A percentile compares a stretch with the other conserved stretches of the same genome.
These are phyloP conservation scores for Pichia sp. DNA, from an alignment of 1,139 yeast genomes.

Conservation along the genomic window DNA sequence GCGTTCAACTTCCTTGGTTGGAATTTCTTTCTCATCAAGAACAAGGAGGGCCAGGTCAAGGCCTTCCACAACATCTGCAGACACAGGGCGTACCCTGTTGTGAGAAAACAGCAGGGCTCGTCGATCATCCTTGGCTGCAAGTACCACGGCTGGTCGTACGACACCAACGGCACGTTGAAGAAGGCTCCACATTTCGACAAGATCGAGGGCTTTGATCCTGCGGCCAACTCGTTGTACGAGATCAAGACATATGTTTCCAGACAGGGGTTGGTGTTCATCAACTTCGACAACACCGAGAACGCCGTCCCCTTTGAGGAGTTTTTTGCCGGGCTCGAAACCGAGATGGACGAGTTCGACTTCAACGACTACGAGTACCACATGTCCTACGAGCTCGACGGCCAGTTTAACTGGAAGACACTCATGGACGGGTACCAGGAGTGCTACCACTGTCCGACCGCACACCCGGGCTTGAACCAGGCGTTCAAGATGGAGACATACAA, in stretches of 20 bases:
- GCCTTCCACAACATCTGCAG: conserved; percentile 65
- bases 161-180: conserved; percentile 51
- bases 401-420: conserved; percentile 62
- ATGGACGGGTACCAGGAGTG: conserved; percentile 69
- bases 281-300: conserved; percentile 41
- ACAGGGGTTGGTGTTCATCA: conserved; percentile 55
- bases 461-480: conserved; percentile 55
- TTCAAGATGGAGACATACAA: conserved; percentile 63
- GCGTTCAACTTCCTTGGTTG: conserved; percentile 49
- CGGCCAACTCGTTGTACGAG: conserved; percentile 51
- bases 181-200: conserved; percentile 61
- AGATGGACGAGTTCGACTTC: conserved; percentile 55
- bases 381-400: conserved; percentile 62
- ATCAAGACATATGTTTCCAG: conserved; percentile 52
- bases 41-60: conserved; percentile 47
- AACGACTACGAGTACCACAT: conserved; percentile 58
- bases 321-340: conserved; percentile 47
- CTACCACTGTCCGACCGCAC: conserved; percentile 65
- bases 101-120: conserved; percentile 55
- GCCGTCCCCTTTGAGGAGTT: conserved; percentile 47
- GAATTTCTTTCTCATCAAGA: conserved; percentile 53
- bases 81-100: conserved; percentile 60
- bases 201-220: conserved; percentile 54
- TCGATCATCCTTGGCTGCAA: conserved; percentile 55
- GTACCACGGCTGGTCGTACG: conserved; percentile 66